phyloP scores from a whole-genome alignment of 2,329 filamentous ascomycete genomes.

The Colletotrichum tropicale region DNA sequence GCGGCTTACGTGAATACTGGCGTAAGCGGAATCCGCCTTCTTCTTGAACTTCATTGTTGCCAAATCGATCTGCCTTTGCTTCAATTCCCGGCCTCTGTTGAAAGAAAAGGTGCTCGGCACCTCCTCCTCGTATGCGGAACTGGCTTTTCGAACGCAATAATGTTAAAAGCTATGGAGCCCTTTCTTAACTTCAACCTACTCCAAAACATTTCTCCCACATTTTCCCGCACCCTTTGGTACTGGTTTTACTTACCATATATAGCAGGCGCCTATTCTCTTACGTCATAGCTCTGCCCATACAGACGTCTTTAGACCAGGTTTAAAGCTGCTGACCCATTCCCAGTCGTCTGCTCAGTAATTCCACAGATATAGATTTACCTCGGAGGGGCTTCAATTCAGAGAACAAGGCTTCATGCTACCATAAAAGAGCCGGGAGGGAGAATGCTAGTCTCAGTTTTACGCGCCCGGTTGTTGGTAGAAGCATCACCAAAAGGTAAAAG shows the following conservation, averaged over 20 bases:
- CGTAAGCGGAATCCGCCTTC: neutral
- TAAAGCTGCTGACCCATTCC: neutral
- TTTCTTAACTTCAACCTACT: neutral
- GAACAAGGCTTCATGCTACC: neutral
- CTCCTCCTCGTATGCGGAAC: neutral
- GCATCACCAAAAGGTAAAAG: neutral
- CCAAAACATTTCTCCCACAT: neutral
- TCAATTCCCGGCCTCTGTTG: neutral
- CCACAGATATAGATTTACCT: neutral
- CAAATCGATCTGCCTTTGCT: neutral
- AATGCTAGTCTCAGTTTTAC: neutral
- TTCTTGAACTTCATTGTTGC: neutral
- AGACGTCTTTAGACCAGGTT: neutral
- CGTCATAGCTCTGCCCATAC: neutral
- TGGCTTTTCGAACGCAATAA: neutral
- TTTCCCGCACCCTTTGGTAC: neutral
- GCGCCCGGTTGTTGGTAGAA: neutral
- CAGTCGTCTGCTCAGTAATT: neutral
- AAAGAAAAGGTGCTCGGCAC: neutral
- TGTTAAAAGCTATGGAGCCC: neutral
- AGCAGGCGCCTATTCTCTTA: neutral
- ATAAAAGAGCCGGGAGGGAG: too few relatives aligned
- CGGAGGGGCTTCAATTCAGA: neutral
- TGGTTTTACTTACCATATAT: neutral
- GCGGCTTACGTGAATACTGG: neutral